Conservation (phyloP, 2,329 filamentous ascomycete species). For the Cordyceps fumosorosea region DNA sequence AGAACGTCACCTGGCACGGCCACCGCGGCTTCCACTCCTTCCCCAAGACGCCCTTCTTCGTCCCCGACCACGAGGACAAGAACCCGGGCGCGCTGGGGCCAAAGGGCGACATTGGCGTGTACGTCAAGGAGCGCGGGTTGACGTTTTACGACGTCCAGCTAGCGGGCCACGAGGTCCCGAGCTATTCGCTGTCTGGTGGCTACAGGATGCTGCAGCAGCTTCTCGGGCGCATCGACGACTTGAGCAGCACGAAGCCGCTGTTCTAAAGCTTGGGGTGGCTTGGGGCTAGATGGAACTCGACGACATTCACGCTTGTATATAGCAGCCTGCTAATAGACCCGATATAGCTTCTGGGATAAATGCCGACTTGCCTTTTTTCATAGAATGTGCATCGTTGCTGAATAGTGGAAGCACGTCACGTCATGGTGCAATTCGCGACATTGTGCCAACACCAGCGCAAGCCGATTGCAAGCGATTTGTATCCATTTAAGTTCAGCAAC, state of each 20-base stretch:
- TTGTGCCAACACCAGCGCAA: too few species aligned
- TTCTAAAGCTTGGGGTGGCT: background rate
- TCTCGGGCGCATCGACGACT: constrained; percentile 13
- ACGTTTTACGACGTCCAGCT: constrained; percentile 16
- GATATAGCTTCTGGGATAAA: too few species aligned
- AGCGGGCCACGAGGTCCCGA: constrained; percentile 17
- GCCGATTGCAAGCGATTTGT: too few species aligned
- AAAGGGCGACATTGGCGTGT: constrained; percentile 14
- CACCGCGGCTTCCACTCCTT: constrained; percentile 53
- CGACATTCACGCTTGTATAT: background rate
- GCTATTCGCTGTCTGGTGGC: constrained; percentile 14
- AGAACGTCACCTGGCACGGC: constrained; percentile 68
- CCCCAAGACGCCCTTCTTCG: constrained; percentile 26
- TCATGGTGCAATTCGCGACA: too few species aligned
- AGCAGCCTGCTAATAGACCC: too few species aligned
- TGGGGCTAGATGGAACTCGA: background rate
- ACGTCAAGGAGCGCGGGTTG: constrained; percentile 15
- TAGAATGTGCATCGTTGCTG: too few species aligned
- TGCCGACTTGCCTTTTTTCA: too few species aligned
- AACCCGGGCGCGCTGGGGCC: constrained; percentile 12
- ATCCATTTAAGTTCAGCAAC: too few species aligned
- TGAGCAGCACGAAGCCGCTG: constrained; percentile 8
- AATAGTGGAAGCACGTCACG: too few species aligned
- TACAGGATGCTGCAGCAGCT: constrained; percentile 17
- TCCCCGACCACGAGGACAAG: constrained; percentile 25